These are phyloP conservation scores for Kluyveromyces nonfermentans DNA, from an alignment of 805 yeast genomes.

Conservation along the genomic window DNA sequence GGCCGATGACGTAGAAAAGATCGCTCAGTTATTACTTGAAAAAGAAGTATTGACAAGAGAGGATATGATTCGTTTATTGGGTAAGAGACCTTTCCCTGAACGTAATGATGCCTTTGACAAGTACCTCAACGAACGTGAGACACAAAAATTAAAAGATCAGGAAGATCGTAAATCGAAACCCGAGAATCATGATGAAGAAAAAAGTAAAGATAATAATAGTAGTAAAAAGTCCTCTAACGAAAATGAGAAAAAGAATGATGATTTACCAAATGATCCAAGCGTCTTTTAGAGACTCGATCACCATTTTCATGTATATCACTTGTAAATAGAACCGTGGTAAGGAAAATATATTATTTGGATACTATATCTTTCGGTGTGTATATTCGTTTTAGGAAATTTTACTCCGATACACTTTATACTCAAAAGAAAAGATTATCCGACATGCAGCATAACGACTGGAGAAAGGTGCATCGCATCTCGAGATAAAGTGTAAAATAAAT, in stretches of 20 bases:
- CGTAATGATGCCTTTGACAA: constrained; percentile 71
- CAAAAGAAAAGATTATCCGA: not conserved
- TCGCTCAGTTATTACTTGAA: constrained; percentile 76
- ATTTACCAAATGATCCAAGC: not conserved
- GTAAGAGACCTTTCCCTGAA: constrained; percentile 88
- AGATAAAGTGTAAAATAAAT: no score
- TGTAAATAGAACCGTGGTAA: not conserved
- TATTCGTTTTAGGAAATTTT: not conserved
- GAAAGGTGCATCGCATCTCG: no score
- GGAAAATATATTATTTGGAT: not conserved
- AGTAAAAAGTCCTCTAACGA: not conserved
- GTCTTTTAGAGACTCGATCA: not conserved
- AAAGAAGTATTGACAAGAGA: constrained; percentile 91
- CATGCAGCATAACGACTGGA: no score
- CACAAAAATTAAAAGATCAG: constrained; percentile 18
- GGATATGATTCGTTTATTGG: constrained; percentile 83
- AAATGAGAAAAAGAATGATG: not conserved
- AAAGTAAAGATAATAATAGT: not conserved
- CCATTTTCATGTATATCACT: not conserved
- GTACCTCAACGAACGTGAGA: constrained; percentile 23
- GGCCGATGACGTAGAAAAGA: constrained; percentile 64
- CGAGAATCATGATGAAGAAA: not conserved
- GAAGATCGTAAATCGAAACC: constrained; percentile 7
- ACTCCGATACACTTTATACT: not conserved
- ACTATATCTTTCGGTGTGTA: not conserved